Base-by-base conservation (phyloP, 1,284 basidiomycete species). In the Boletus subluridellus region DNA sequence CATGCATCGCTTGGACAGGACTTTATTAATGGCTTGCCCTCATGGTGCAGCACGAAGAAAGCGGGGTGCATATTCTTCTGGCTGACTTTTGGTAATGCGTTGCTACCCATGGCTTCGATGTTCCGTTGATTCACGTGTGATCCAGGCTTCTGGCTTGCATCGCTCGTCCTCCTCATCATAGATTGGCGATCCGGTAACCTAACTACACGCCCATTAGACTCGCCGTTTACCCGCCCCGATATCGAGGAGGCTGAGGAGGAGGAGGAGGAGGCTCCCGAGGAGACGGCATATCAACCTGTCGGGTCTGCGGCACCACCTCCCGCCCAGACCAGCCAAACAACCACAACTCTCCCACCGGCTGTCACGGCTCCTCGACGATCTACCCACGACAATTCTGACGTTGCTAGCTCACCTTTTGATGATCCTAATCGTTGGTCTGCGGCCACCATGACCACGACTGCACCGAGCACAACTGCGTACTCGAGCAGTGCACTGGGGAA, bases 41-140 rank as follows among this genome's bases (percentile, higher is more conserved):
- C 87, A 1, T 95, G 90, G 89, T 96, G 94, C 73, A 84, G 80
- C 62, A 95, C 94, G 8, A 95, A 95, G 77, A 93, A 92, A 68
- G 93, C 94, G 4, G 90, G 82, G 0, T 83, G 84, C 8, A 83
- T 94, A 54, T 95, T 96, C 74, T 89, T 94, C 70, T 95, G 93
- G 94, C 73, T 93, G n/a, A 78, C 82, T 1, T 88, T 90, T 56
- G 80, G 87, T 89, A 60, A 53, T 6, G 24, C 17, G 8, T 49
- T 28, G 72, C 71, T 26, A 34, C 17, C 26, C 4, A 15, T 64
- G 24, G 34, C 45, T 37, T 9, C 15, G 12, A 21, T 15, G 46
- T 57, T 35, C 17, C 45, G 10, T 46, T 63, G 30, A 60, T 49
- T 57, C 49, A 37, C 44, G 5, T 60, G 37, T 61, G 12, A 55